Conservation (phyloP, 306 rosid genomes). For the Medicago arabica region DNA sequence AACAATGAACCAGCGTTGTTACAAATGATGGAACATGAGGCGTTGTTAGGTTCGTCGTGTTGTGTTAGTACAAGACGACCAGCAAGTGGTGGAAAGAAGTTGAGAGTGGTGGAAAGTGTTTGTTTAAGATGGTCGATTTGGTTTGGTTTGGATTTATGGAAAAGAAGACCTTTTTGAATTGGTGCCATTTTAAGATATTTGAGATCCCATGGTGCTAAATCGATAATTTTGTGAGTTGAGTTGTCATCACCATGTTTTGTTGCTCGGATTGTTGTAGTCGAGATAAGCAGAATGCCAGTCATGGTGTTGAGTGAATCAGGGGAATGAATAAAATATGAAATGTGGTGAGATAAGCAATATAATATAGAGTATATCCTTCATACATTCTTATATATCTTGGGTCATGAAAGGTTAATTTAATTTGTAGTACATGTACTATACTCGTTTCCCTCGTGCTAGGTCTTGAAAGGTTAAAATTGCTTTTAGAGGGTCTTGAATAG, state of each 20-base stretch:
- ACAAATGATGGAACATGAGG: background rate
- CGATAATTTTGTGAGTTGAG: background rate
- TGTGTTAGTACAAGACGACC: background rate
- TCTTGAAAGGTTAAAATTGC: too few relatives aligned
- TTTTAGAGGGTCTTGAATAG: too few relatives aligned
- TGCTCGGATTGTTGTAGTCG: background rate
- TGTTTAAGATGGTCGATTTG: background rate
- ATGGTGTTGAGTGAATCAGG: too few relatives aligned
- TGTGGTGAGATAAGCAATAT: too few relatives aligned
- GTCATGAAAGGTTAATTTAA: too few relatives aligned
- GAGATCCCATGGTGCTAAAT: background rate
- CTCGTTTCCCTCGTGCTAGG: too few relatives aligned
- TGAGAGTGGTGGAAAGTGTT: background rate
- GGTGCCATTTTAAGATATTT: background rate
- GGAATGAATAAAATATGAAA: too few relatives aligned
- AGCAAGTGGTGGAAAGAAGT: background rate
- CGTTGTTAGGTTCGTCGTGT: background rate
- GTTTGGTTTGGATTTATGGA: background rate
- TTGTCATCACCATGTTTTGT: too few relatives aligned
- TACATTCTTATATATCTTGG: too few relatives aligned
- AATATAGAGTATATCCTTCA: too few relatives aligned
- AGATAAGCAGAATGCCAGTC: background rate
- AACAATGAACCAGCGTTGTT: background rate
- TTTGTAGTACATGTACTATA: too few relatives aligned
- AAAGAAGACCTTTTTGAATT: background rate